These are phyloP conservation scores for Pleurotus giganteus DNA, from an alignment of 768 basidiomycete species.

Conservation along the genomic window DNA sequence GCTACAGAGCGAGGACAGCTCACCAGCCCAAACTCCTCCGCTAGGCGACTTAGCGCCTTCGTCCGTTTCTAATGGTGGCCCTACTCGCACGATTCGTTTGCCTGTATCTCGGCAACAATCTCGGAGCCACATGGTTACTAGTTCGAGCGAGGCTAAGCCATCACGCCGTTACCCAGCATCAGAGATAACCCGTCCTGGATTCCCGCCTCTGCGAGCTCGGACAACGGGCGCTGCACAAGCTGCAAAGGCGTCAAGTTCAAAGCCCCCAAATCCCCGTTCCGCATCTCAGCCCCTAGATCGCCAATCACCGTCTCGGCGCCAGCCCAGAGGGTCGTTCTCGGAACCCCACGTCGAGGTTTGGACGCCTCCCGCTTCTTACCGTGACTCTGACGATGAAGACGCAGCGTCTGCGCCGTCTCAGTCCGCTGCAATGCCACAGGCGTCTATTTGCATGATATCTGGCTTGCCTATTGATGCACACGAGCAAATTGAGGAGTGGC, in stretches of 20 bases:
- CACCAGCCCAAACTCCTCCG: neutral
- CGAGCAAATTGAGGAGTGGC: constrained; percentile 60
- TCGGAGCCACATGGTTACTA: neutral
- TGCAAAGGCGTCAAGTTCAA: neutral
- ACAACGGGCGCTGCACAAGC: neutral
- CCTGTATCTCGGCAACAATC: neutral
- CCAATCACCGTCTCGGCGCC: neutral
- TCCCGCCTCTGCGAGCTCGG: neutral
- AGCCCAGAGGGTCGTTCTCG: constrained; percentile 2
- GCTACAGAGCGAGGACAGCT: neutral
- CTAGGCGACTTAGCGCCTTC: neutral
- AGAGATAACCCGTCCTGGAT: neutral
- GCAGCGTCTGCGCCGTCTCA: neutral
- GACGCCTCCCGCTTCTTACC: constrained; percentile 1
- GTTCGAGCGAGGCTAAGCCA: neutral
- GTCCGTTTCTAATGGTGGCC: neutral
- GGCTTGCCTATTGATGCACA: constrained; percentile 11
- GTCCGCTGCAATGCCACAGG: neutral
- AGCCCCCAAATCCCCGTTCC: neutral
- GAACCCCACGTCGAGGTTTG: constrained; percentile 3
- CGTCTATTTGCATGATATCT: neutral
- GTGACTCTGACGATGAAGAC: constrained; percentile 4
- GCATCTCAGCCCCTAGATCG: constrained; percentile 1
- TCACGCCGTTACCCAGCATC: constrained; percentile 5
- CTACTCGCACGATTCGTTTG: neutral